phyloP scores from a whole-genome alignment of 129 eudicot species.

The Arctium minus region DNA sequence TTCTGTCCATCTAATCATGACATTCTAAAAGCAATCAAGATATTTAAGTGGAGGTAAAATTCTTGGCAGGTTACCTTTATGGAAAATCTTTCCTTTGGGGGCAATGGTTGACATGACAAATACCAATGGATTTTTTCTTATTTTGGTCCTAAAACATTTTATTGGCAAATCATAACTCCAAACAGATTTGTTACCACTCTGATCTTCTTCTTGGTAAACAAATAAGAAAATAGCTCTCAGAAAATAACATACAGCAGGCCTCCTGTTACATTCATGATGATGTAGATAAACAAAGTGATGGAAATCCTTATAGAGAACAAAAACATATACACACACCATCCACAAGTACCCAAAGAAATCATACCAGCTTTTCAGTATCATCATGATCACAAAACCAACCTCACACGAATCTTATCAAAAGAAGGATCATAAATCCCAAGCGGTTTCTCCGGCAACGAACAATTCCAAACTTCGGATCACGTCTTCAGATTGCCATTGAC shows the following conservation, averaged over 20 bases:
- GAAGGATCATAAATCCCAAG: slow-evolving; percentile 84
- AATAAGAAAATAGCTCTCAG: not conserved
- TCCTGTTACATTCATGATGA: not conserved
- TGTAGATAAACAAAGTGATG: not conserved
- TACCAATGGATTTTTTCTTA: not conserved
- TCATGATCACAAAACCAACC: slow-evolving; percentile 97
- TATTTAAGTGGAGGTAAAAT: not conserved
- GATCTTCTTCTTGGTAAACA: not conserved
- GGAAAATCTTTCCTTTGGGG: not conserved
- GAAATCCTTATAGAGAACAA: not conserved
- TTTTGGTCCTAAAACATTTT: not conserved
- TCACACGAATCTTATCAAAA: slow-evolving; percentile 95
- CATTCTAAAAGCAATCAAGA: not conserved
- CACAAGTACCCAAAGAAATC: not conserved
- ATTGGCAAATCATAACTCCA: not conserved
- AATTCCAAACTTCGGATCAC: slow-evolving; percentile 46
- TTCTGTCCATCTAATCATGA: not conserved
- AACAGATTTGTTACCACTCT: not conserved
- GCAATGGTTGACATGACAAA: not conserved
- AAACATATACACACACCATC: not conserved
- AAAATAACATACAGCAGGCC: not conserved
- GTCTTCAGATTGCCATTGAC: slow-evolving; percentile 45
- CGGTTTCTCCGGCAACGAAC: slow-evolving; percentile 87
- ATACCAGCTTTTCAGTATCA: slow-evolving; percentile 97
- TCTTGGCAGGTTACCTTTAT: too few relatives aligned